A percentile compares a stretch with the other conserved stretches of the same genome.
These are phyloP conservation scores for Aspergillus sparsus DNA, from an alignment of 495 filamentous ascomycete genomes.

Conservation along the genomic window DNA sequence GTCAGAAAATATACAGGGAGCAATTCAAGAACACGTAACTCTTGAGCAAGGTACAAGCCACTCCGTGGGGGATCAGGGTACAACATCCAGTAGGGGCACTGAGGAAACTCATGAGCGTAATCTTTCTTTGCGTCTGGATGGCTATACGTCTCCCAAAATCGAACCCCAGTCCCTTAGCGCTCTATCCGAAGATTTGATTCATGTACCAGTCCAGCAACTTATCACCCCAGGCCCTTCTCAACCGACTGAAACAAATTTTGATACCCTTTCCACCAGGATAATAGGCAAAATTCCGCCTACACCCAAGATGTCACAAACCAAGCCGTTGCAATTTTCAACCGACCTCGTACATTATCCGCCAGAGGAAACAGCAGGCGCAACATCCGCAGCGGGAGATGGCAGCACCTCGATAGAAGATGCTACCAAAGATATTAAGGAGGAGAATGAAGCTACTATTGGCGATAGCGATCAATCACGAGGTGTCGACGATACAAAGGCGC, in stretches of 20 bases:
- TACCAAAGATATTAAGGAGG: not conserved
- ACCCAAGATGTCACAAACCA: constrained; percentile 18
- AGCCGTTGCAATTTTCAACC: not conserved
- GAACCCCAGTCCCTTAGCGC: not conserved
- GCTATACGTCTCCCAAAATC: constrained; percentile 16
- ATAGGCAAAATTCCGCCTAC: constrained; percentile 12
- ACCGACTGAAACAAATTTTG: constrained; percentile 7
- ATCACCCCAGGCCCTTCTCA: constrained; percentile 31
- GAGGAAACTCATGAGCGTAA: constrained; percentile 6
- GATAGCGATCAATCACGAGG: constrained; percentile 1
- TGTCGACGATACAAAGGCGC: not conserved
- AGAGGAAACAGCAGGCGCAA: not conserved
- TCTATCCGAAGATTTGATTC: not conserved
- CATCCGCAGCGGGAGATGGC: not conserved
- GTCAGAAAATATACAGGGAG: not conserved
- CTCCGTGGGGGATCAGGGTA: not conserved
- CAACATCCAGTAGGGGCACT: not conserved
- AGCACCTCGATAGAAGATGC: too few relatives aligned
- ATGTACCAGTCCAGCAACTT: constrained; percentile 21
- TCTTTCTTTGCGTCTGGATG: constrained; percentile 24
- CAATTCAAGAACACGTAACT: not conserved
- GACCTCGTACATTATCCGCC: not conserved
- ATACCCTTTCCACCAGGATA: not conserved
- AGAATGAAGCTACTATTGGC: not conserved
- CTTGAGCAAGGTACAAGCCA: not conserved